Conservation (phyloP, 2,329 filamentous ascomycete genomes). For the Blastomyces gilchristii region DNA sequence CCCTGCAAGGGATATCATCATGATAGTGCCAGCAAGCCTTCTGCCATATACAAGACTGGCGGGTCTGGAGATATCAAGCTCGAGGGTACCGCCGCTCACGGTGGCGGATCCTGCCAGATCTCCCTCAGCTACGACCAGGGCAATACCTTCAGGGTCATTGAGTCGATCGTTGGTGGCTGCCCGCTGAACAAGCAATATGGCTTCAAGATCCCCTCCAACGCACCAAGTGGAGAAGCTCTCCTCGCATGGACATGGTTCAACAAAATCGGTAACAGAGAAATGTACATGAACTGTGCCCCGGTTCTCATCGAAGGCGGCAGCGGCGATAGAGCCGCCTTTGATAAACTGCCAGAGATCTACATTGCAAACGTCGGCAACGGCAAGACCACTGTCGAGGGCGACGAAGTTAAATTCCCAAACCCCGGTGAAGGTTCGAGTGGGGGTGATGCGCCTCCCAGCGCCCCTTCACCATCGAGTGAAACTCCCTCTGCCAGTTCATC, state of each 20-base stretch:
- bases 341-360: conserved; percentile 11
- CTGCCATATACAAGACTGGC: conserved; percentile 54
- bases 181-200: conserved; percentile 45
- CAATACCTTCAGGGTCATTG: conserved; percentile 57
- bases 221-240: conserved; percentile 50
- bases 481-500: background rate
- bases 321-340: background rate
- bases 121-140: conserved; percentile 65
- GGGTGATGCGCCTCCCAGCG: background rate
- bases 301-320: conserved; percentile 46
- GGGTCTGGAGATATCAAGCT: conserved; percentile 54
- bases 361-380: conserved; percentile 12
- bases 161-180: conserved; percentile 52
- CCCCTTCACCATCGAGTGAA: too few species aligned
- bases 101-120: conserved; percentile 66
- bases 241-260: conserved; percentile 74
- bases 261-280: conserved; percentile 34
- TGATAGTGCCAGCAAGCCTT: conserved; percentile 42
- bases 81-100: conserved; percentile 52
- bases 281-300: conserved; percentile 76
- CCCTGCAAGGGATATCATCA: conserved; percentile 62
- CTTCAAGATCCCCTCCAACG: conserved; percentile 57
- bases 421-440: conserved; percentile 4
- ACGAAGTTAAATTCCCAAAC: conserved; percentile 10
- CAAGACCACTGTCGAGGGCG: conserved; percentile 9